Evolutionary conservation across 208 protist genomes (phyloP).

Genomic region (Trypanosoma scelopori): DNA sequence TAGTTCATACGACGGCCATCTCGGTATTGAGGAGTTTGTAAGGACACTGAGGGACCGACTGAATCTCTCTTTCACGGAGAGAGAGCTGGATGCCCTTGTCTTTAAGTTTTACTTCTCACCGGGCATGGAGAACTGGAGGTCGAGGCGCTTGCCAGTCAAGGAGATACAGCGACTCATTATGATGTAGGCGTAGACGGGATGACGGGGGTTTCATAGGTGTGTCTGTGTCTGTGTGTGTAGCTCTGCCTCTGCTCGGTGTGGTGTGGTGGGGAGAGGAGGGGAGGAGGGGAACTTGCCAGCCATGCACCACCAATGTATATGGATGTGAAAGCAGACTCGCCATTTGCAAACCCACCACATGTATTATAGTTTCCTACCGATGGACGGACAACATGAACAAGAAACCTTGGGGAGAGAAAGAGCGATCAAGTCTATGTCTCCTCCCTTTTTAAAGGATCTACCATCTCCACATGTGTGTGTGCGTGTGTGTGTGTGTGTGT

Average conservation of each 20-base stretch:
- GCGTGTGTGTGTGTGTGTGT: no score
- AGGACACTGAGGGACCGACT: slow-evolving; percentile 56
- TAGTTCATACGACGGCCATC: slow-evolving; percentile 70
- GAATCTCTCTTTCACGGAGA: slow-evolving; percentile 60
- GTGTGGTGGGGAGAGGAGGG: no score
- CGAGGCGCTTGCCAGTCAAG: slow-evolving; percentile 61
- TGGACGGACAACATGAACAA: no score
- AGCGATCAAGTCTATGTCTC: no score
- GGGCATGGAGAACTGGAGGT: slow-evolving; percentile 59
- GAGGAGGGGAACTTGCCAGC: not conserved
- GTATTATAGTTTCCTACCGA: no score
- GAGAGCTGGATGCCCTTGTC: slow-evolving; percentile 74
- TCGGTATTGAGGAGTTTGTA: slow-evolving; percentile 77
- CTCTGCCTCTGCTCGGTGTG: no score
- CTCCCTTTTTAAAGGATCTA: no score
- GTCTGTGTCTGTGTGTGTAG: slow-evolving; percentile 13
- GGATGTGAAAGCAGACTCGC: no score
- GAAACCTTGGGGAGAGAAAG: no score
- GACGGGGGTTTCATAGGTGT: slow-evolving; percentile 10
- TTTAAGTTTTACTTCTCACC: slow-evolving; percentile 80
- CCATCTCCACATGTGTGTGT: no score
- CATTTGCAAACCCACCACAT: no score
- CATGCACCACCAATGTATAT: no score
- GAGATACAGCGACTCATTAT: slow-evolving; percentile 65
- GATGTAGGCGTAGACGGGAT: slow-evolving; percentile 32